phyloP scores from a whole-genome alignment of 2,329 filamentous ascomycete genomes.

The Monilinia polystroma region DNA sequence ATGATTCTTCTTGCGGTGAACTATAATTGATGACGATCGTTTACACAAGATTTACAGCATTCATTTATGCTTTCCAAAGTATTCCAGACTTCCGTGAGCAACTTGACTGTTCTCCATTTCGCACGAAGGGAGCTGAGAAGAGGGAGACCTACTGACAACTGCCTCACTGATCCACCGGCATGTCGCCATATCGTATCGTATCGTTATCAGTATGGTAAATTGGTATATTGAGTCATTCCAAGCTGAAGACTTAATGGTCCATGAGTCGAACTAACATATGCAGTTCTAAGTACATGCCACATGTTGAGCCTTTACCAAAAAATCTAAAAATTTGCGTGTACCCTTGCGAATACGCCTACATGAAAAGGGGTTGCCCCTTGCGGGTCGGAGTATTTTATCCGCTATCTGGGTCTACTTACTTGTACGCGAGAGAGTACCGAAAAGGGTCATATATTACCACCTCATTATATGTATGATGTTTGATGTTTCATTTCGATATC shows the following conservation, averaged over 20 bases:
- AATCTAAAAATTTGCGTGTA: not conserved
- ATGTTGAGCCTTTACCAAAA: too few relatives aligned
- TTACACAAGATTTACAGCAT: not conserved
- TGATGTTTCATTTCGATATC: not conserved
- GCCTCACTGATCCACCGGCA: not conserved
- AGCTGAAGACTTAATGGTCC: not conserved
- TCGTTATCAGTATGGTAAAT: too few relatives aligned
- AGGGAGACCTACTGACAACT: not conserved
- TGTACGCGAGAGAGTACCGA: too few relatives aligned
- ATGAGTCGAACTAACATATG: not conserved
- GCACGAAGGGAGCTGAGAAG: not conserved
- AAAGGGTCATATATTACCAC: too few relatives aligned
- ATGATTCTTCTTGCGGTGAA: not conserved
- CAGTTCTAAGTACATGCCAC: too few relatives aligned
- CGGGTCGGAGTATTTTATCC: not conserved
- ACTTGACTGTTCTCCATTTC: not conserved
- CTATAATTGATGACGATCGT: not conserved
- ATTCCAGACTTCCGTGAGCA: not conserved
- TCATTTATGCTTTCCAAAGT: not conserved
- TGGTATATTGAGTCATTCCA: not conserved
- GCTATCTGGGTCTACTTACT: not conserved
- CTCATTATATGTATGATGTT: not conserved
- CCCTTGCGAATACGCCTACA: not conserved
- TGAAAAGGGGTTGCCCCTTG: not conserved
- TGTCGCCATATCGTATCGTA: too few relatives aligned